Conservation (phyloP, 78 protist genomes). For the Diacronema lutheri region DNA sequence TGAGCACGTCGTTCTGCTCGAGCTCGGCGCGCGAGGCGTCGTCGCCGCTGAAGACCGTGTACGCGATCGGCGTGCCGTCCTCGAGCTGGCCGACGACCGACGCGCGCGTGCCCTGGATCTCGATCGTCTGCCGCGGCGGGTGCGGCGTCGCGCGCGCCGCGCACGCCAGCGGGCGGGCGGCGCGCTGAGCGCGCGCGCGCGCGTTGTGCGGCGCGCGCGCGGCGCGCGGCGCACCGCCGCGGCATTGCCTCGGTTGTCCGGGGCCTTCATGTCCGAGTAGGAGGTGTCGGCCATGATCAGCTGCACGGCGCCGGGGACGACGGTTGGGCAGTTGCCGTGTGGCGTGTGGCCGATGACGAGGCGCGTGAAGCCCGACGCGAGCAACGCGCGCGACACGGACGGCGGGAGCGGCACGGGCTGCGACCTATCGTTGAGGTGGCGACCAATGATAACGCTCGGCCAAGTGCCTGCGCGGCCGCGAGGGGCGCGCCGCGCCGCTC, state of each 20-base stretch:
- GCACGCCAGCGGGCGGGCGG: not conserved
- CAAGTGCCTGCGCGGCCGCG: too few relatives aligned
- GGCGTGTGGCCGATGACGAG: slow-evolving; percentile 44
- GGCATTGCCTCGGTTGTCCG: slow-evolving; percentile 21
- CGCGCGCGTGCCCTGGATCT: not conserved
- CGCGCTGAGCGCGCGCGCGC: too few relatives aligned
- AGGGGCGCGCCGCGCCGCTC: not conserved
- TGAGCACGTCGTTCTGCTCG: not conserved
- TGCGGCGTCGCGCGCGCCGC: not conserved
- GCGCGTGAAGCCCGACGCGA: not conserved
- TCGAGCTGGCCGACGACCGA: not conserved
- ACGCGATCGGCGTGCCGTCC: not conserved
- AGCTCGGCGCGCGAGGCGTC: not conserved
- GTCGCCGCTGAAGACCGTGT: not conserved
- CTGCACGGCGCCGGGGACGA: not conserved
- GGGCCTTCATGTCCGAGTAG: not conserved
- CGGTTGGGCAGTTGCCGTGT: slow-evolving; percentile 18
- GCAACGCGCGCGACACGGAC: not conserved
- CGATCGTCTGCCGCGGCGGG: not conserved
- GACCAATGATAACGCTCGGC: not conserved
- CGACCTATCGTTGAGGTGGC: not conserved
- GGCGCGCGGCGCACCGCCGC: not conserved
- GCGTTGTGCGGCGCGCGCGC: not conserved
- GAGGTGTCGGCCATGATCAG: slow-evolving; percentile 9
- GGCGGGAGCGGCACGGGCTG: not conserved